Evolutionary conservation across 176 grass and related monocot species (phyloP).

Genomic region (Themeda triandra): DNA sequence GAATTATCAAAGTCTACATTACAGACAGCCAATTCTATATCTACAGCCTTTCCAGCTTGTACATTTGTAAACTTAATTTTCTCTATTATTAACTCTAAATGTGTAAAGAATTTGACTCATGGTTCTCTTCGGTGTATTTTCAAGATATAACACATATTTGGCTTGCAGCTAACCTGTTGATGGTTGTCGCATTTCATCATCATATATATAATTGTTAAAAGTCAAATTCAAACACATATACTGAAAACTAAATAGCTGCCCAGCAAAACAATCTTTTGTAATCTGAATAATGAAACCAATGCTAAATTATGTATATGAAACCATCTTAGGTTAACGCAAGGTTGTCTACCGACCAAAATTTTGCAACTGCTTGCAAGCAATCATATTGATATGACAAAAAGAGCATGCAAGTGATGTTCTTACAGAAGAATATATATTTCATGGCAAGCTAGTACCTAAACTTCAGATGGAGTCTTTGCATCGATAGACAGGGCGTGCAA

Average conservation of each 20-base stretch:
- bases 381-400: constrained; percentile 4
- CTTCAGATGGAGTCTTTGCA: constrained; percentile 86
- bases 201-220: neutral
- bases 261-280: neutral
- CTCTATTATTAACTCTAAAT: neutral
- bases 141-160: neutral
- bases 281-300: neutral
- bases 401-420: neutral
- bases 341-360: constrained; percentile 7
- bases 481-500: constrained; percentile 87
- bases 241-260: neutral
- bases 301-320: neutral
- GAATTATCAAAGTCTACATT: neutral
- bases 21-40: neutral
- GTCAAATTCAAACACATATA: neutral
- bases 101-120: neutral
- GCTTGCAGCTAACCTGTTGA: neutral
- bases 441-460: constrained; percentile 33
- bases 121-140: neutral
- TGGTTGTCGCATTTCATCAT: neutral
- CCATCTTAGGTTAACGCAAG: neutral
- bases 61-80: neutral
- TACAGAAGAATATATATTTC: neutral
- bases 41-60: neutral
- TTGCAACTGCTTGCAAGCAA: neutral